phyloP scores from a whole-genome alignment of 208 protist species.

The Acanthamoeba healyi region DNA sequence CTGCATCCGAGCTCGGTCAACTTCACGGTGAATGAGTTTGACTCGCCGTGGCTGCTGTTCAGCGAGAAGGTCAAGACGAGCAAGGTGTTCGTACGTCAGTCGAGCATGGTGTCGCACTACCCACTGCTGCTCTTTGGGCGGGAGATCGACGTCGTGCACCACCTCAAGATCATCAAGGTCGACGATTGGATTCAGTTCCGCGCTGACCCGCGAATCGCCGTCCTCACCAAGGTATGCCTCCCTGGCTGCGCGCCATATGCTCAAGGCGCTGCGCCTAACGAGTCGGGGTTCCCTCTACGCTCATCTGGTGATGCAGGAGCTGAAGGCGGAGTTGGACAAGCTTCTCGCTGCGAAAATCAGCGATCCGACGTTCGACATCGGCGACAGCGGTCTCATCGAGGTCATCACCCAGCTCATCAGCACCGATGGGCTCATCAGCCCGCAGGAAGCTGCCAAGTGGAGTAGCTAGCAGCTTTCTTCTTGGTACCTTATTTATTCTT shows the following conservation, averaged over 20 bases:
- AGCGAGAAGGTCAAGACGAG: slow-evolving; percentile 96
- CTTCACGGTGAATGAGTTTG: slow-evolving; percentile 47
- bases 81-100: slow-evolving; percentile 94
- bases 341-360: slow-evolving; percentile 71
- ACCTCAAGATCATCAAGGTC: slow-evolving; percentile 75
- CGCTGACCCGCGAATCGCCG: slow-evolving; percentile 74
- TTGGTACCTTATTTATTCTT: not conserved
- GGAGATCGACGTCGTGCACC: slow-evolving; percentile 80
- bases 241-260: too few relatives aligned
- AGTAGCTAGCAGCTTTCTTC: not conserved
- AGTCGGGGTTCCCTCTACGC: too few relatives aligned
- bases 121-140: slow-evolving; percentile 95
- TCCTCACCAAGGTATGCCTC: slow-evolving; percentile 80
- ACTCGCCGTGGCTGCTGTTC: slow-evolving; percentile 92
- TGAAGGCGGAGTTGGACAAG: slow-evolving; percentile 83
- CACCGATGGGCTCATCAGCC: slow-evolving; percentile 65
- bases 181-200: slow-evolving; percentile 83
- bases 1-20: slow-evolving; percentile 70
- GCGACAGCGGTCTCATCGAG: slow-evolving; percentile 7
- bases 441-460: slow-evolving; percentile 36
- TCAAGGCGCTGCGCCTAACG: too few relatives aligned
- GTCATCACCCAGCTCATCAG: slow-evolving; percentile 62
- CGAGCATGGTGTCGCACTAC: slow-evolving; percentile 93
- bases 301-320: slow-evolving; percentile 8
- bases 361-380: slow-evolving; percentile 55